Evolutionary conservation across 2,329 filamentous ascomycete species (phyloP), one percentile per base, ranked within the genome.

Genomic region (Talaromyces sp.): DNA sequence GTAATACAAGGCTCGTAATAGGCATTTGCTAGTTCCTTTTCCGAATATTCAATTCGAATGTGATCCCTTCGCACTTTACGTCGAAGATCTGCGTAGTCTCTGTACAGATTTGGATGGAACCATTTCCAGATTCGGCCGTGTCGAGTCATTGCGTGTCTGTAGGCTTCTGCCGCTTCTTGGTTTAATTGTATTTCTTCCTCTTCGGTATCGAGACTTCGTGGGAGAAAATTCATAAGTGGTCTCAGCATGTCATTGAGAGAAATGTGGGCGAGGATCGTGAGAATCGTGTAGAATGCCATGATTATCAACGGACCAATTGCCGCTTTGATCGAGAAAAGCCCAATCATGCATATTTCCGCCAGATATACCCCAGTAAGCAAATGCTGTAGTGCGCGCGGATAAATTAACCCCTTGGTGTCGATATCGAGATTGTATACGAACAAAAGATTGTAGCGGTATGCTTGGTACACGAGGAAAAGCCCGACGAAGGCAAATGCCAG

Each of bases 391-490:
- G 92, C 93, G 14, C 89, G 88, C 0, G 93, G 91, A 73, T 97
- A 97, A 68, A 94, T 90, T 2, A 96, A 85, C 2, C 94, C 93
- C 72, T 95, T 92, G 50, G 91, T 96, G 73, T 97, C 93, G 73
- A 96, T 87, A 66, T 87, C 81, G 14, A 90, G 87, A 74, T 95
- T 90, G 64, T 90, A 90, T 6, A 96, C 92, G 76, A 91, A 97
- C 60, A 97, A 84, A 61, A 97, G 82, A 73, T 97, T 96, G 82
- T 97, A 97, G 41, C 91, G 87, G 83, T 93, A 97, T 43, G 92
- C 91, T 62, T 94, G 81, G 74, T 96, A 96, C 74, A 97, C 92
- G 43, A 95, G 82, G 43, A 84, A 86, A 68, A 97, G 86, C 31
- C 92, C 93, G 16, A 91, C 81, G 0, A 90, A 89, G 5, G 92